Base-by-base conservation (phyloP, 2,329 filamentous ascomycete species). In the Lasiodiplodia hormozganensis region DNA sequence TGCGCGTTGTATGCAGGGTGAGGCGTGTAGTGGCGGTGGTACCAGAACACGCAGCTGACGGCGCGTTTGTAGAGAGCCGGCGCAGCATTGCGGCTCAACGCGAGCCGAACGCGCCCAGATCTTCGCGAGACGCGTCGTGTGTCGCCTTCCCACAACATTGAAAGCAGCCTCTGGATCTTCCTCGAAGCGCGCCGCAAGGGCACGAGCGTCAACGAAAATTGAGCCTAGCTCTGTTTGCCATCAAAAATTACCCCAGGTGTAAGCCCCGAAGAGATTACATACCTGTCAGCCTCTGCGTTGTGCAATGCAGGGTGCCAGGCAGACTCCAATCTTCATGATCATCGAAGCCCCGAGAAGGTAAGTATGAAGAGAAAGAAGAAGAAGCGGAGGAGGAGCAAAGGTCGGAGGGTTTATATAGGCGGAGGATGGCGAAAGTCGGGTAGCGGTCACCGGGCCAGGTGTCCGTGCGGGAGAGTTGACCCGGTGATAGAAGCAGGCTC, bases 191-290 rank as follows among this genome's bases (percentile, higher is more conserved):
- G 34, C 34, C 54, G 21, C 54, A 16, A 23, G 54, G 31, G 34
- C 54, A 34, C 34, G n/a, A 58, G n/a, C 31, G 25, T 58, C 54
- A 58, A 58, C 54, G 54, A 58, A 58, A 58, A 54, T 10, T 14
- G 28, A 11, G 5, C 8, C 21, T 34, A 34, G 21, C 28, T 16
- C 18, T 14, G n/a, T 11, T n/a, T n/a, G 54, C 34, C 34, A 58
- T 58, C 54, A 58, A 58, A 58, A 58, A 58, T 58, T 58, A 34
- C 8, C 54, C 54, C 54, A 40, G 54, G 54, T 58, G 54, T 58
- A 58, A 58, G 54, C 54, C 54, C 54, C 54, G 34, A 58, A 58
- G 54, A 40, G 34, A 58, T 38, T 58, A 58, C 54, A 58, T 58
- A 40, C 54, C 54, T 11, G 28, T 18, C 34, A 38, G 4, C 54